phyloP scores from a whole-genome alignment of 805 yeast species.

The Suhomyces kilbournensis region DNA sequence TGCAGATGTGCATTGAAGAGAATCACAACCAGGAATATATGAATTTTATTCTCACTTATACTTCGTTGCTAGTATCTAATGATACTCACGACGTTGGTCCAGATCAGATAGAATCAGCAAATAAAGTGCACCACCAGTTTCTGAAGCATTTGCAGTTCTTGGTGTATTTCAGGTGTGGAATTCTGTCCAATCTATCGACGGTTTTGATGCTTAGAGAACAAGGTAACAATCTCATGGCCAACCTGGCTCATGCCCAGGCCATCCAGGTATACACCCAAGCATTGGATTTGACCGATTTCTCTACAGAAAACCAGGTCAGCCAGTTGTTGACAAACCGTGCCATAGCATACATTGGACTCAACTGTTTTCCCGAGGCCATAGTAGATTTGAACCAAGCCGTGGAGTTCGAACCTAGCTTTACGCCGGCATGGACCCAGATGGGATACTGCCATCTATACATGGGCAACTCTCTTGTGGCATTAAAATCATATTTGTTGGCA shows the following conservation, averaged over 20 bases:
- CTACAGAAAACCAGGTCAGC: constrained; percentile 17
- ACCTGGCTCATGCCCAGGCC: constrained; percentile 38
- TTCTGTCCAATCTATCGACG: not conserved
- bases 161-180: not conserved
- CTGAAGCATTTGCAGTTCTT: not conserved
- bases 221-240: constrained; percentile 40
- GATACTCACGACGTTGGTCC: not conserved
- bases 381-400: constrained; percentile 34
- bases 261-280: constrained; percentile 38
- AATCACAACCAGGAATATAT: not conserved
- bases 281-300: constrained; percentile 18
- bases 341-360: constrained; percentile 39
- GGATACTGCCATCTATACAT: constrained; percentile 42
- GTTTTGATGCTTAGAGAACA: constrained; percentile 30
- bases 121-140: not conserved
- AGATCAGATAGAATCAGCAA: not conserved
- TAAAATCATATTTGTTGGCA: constrained; percentile 33
- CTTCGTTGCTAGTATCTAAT: not conserved
- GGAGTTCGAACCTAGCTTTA: constrained; percentile 27
- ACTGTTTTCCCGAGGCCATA: constrained; percentile 40
- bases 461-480: constrained; percentile 33
- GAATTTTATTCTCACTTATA: not conserved
- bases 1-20: not conserved
- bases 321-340: constrained; percentile 40
- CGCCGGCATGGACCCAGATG: constrained; percentile 44